Base-by-base conservation (phyloP, 768 basidiomycete genomes). In the Auricularia heimuer region DNA sequence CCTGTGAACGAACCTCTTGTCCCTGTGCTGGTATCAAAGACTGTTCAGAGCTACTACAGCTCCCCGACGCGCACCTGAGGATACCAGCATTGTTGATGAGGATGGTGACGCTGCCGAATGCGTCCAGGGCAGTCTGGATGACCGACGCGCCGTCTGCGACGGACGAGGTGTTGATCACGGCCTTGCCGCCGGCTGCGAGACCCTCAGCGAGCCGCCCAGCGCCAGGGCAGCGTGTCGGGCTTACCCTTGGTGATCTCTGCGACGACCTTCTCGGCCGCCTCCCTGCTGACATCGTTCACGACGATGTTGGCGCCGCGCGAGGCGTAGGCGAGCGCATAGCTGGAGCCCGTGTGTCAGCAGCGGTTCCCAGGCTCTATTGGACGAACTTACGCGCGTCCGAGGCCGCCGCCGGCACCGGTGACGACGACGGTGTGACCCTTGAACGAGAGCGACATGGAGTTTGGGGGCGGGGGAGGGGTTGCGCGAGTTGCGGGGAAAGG, bases 71-170 rank as follows among this genome's bases (percentile, higher is more conserved):
- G 72, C 89, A 90, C 61, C 91, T 81, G 64, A 94, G 75, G 65
- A 97, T 92, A 39, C 95, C 95, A 62, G 95, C 94, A 79, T 98
- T 98, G 79, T 98, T 98, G 70, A 98, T 88, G 58, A 98, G 84
- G 69, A 92, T 87, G n/a, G 88, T 87, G 54, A 95, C 80, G 3
- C 78, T 77, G 0, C 96, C 96, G 75, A 94, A 98, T 18, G 85
- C 81, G 67, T 94, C 86, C 24, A 97, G 74, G 21, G 94, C 96
- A 54, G 83, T 87, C 77, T 91, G 83, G 67, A 98, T 88, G 66
- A 98, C 90, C 54, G 90, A 85, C 14, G 82, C 82, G 4, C 96
- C 96, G 68, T 97, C 92, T 10, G 88, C 85, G 44, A 88, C 95
- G 2, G 89, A 92, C 2, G 93, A 90, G 18, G 86, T 86, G 74